Evolutionary conservation across 2,329 filamentous ascomycete genomes (phyloP), one percentile per base, ranked within the genome.

Genomic region (Sclerotinia sclerotiorum): DNA sequence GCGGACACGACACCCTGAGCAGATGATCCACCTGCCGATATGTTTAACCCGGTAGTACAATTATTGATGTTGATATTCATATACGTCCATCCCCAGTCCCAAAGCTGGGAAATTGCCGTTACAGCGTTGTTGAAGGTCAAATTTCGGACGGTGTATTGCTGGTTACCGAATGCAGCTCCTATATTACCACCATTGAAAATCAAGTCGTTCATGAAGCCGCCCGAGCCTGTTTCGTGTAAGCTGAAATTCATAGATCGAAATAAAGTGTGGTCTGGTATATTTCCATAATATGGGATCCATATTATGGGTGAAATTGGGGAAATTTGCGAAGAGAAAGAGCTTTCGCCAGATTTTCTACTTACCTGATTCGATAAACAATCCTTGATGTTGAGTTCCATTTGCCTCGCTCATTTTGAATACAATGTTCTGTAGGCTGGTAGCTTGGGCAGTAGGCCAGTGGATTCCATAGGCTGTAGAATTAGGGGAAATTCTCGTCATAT

Each of bases 101-200:
- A 88, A 13, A 84, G 78, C 71, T 86, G 82, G 32, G 83, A 81
- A 58, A 89, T 85, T 2, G 83, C 85, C 0, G 84, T 87, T 0
- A 80, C 78, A 24, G 80, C 80, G 55, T 82, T 79, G 52, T 82
- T 80, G 48, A 73, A 71, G 0, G 78, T 82, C 42, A 89, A 72
- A 70, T 87, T 85, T 13, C 82, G 82, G 69, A 83, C 84, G 0
- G 86, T 89, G 71, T 84, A 88, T 74, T 91, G 88, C 79, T 91
- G 88, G 69, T 84, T 88, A 35, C 88, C 88, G 69, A 88, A 79
- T 73, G 85, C 85, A 60, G 82, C 84, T 58, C 88, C 87, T 67
- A 86, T 82, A 11, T 81, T 79, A 39, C 89, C 88, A 63, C 88
- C 88, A 55, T 83, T 84, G 79, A 90, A 89, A 57, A 79, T 79